These are phyloP conservation scores for Coelastrella sp. DNA, from an alignment of 139 green algal species.

Conservation along the genomic window DNA sequence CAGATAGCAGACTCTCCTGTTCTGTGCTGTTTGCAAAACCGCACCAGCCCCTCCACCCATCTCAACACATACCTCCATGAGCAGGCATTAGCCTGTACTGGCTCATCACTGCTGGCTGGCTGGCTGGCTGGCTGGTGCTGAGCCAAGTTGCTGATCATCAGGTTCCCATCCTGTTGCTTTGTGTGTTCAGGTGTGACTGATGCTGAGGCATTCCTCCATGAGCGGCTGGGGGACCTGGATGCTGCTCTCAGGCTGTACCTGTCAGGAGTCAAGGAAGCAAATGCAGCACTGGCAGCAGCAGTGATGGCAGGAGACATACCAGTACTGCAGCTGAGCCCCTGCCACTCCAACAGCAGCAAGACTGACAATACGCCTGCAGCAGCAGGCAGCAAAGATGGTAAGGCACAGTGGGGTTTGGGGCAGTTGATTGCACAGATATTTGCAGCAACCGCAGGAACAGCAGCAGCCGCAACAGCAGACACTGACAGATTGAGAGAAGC, in stretches of 20 bases:
- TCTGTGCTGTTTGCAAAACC: too few relatives aligned
- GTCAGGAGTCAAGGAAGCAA: background rate
- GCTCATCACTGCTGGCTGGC: too few relatives aligned
- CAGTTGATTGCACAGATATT: background rate
- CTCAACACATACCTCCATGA: too few relatives aligned
- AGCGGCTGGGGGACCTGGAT: conserved; percentile 55
- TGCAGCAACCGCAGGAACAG: background rate
- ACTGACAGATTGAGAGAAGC: background rate
- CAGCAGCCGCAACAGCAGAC: conserved; percentile 4
- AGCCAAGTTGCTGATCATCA: too few relatives aligned
- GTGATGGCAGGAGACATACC: conserved; percentile 10
- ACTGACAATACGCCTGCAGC: background rate
- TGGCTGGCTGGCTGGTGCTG: too few relatives aligned
- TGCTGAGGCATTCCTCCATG: conserved; percentile 61
- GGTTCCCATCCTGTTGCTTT: background rate
- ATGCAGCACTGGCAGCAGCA: conserved; percentile 1
- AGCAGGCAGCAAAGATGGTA: background rate
- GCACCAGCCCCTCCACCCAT: too few relatives aligned
- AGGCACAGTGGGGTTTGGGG: conserved; percentile 6
- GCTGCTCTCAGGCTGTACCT: conserved; percentile 53
- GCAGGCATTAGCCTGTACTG: too few relatives aligned
- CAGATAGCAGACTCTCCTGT: too few relatives aligned
- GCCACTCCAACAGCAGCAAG: background rate
- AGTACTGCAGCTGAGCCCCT: background rate
- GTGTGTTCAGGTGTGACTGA: conserved; percentile 46